phyloP scores from a whole-genome alignment of 805 yeast species.

The Millerozyma miso region DNA sequence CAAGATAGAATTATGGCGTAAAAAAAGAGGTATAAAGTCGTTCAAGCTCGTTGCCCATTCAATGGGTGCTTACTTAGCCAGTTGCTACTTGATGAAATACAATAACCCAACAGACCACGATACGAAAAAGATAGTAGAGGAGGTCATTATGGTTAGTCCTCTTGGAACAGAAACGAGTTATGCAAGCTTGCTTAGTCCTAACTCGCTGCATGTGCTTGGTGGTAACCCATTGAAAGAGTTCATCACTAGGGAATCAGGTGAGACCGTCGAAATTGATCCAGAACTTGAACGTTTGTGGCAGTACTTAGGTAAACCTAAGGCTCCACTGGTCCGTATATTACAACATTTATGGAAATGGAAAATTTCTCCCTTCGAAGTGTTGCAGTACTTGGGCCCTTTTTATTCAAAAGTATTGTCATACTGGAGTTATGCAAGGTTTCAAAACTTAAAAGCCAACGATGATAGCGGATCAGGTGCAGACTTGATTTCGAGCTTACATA shows the following conservation, averaged over 20 bases:
- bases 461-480: constrained; percentile 10
- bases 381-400: constrained; percentile 36
- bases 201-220: constrained; percentile 31
- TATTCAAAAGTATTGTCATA: constrained; percentile 37
- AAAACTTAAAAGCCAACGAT: constrained; percentile 20
- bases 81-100: constrained; percentile 39
- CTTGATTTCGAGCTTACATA: constrained; percentile 33
- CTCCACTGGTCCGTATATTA: constrained; percentile 29
- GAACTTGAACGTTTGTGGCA: constrained; percentile 25
- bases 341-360: constrained; percentile 35
- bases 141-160: constrained; percentile 33
- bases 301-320: constrained; percentile 32
- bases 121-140: constrained; percentile 14
- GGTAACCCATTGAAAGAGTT: constrained; percentile 35
- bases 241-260: constrained; percentile 13
- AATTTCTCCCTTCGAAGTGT: constrained; percentile 36
- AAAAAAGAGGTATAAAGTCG: constrained; percentile 13
- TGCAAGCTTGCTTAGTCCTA: constrained; percentile 29
- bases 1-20: constrained; percentile 34
- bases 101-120: constrained; percentile 13
- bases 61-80: constrained; percentile 40
- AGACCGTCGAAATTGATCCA: constrained; percentile 14
- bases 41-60: constrained; percentile 37
- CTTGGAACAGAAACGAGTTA: constrained; percentile 41
- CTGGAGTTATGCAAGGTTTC: constrained; percentile 39